phyloP scores from a whole-genome alignment of 2,329 filamentous ascomycete species.

The Xylaria sp. region DNA sequence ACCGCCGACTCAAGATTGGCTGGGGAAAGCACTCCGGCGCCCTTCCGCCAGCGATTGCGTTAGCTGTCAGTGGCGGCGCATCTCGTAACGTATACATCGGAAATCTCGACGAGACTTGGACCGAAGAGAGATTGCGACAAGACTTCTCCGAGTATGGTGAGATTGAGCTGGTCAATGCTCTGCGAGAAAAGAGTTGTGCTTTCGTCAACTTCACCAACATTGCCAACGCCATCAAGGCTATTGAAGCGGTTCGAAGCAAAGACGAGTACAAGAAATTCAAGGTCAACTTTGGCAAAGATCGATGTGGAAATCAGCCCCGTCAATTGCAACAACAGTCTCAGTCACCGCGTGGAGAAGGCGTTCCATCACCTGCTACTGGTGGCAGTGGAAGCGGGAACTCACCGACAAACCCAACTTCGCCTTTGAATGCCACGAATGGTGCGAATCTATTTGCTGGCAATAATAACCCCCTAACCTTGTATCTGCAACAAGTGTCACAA shows the following conservation, averaged over 20 bases:
- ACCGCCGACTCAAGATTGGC: constrained; percentile 95
- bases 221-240: constrained; percentile 98
- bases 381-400: constrained; percentile 70
- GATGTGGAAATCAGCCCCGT: constrained; percentile 94
- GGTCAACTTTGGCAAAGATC: constrained; percentile 99
- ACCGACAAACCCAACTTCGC: constrained; percentile 66
- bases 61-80: constrained; percentile 95
- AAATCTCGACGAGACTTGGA: constrained; percentile 97
- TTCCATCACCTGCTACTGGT: constrained; percentile 67
- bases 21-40: constrained; percentile 99
- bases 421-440: constrained; percentile 58
- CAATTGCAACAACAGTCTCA: constrained; percentile 78
- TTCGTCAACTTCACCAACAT: constrained; percentile 99
- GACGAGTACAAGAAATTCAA: constrained; percentile 99
- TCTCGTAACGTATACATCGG: constrained; percentile 99
- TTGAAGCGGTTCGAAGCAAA: constrained; percentile 92
- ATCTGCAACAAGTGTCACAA: constrained; percentile 83
- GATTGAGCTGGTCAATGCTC: constrained; percentile 95
- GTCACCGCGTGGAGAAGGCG: constrained; percentile 73
- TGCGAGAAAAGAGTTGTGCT: constrained; percentile 98
- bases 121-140: constrained; percentile 91
- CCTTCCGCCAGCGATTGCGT: constrained; percentile 91
- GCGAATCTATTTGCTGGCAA: constrained; percentile 82
- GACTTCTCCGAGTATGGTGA: constrained; percentile 98
- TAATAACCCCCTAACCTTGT: constrained; percentile 93